phyloP scores from a whole-genome alignment of 805 yeast genomes.

The Lipomyces kockii region DNA sequence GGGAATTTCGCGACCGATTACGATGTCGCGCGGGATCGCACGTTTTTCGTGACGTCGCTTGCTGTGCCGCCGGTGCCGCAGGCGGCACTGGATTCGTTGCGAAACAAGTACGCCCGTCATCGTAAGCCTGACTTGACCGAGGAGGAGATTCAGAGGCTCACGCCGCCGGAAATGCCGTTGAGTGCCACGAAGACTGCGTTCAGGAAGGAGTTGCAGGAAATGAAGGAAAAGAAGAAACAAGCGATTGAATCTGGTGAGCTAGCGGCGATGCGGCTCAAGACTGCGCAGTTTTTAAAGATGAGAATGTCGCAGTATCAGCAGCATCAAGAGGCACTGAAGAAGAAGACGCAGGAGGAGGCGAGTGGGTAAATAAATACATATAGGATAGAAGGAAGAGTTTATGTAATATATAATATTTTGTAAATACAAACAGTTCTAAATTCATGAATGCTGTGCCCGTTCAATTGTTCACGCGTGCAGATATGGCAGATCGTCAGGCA shows the following conservation, averaged over 20 bases:
- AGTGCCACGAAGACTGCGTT: conserved; percentile 22
- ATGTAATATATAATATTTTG: neutral
- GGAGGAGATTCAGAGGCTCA: conserved; percentile 26
- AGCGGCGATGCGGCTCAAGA: neutral
- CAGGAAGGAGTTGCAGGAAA: conserved; percentile 10
- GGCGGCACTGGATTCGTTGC: conserved; percentile 66
- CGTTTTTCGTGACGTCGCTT: conserved; percentile 72
- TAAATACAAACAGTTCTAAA: neutral
- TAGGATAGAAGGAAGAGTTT: neutral
- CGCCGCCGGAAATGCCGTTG: conserved; percentile 36
- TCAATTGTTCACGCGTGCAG: neutral
- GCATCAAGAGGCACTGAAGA: neutral
- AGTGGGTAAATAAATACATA: neutral
- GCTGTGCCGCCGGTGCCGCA: conserved; percentile 71
- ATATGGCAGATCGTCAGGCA: neutral
- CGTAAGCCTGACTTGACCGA: conserved; percentile 46
- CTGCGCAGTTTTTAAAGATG: neutral
- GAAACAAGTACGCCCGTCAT: conserved; percentile 75
- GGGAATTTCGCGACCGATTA: conserved; percentile 22
- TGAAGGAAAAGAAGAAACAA: neutral
- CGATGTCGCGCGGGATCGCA: conserved; percentile 55
- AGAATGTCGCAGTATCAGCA: neutral
- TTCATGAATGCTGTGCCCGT: neutral
- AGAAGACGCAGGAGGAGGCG: neutral
- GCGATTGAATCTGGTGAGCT: neutral